phyloP scores from a whole-genome alignment of 306 rosid genomes.

The Adenanthera pavonina region DNA sequence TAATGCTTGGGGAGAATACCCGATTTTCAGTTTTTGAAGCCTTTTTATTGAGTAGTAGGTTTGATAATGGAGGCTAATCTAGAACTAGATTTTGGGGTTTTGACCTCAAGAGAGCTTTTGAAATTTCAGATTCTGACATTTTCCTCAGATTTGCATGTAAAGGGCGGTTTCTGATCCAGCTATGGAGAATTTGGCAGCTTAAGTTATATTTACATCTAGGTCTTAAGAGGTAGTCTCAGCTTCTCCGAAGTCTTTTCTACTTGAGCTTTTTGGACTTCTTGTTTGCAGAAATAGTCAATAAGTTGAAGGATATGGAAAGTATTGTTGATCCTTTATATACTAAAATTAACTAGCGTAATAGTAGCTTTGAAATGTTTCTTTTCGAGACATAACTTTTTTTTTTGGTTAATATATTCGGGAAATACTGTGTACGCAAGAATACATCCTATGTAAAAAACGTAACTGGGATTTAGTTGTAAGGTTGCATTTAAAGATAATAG shows the following conservation, averaged over 20 bases:
- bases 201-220: constrained; percentile 13
- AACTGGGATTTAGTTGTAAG: background rate
- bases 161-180: constrained; percentile 46
- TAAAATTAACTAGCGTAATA: constrained; percentile 20
- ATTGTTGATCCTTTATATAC: background rate
- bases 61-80: constrained; percentile 28
- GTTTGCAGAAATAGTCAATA: constrained; percentile 10
- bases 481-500: background rate
- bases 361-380: constrained; percentile 14
- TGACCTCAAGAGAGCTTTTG: constrained; percentile 1
- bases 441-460: background rate
- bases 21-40: background rate
- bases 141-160: constrained; percentile 44
- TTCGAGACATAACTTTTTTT: background rate
- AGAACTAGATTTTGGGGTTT: constrained; percentile 26
- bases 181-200: constrained; percentile 39
- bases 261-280: constrained; percentile 10
- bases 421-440: background rate
- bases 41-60: background rate
- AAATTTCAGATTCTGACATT: constrained; percentile 18
- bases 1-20: constrained; percentile 13
- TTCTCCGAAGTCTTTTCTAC: background rate
- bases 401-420: no score
- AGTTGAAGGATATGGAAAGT: background rate
- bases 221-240: constrained; percentile 42